Conservation (phyloP, 169 alveolate species). For the Cryptosporidium meleagridis region DNA sequence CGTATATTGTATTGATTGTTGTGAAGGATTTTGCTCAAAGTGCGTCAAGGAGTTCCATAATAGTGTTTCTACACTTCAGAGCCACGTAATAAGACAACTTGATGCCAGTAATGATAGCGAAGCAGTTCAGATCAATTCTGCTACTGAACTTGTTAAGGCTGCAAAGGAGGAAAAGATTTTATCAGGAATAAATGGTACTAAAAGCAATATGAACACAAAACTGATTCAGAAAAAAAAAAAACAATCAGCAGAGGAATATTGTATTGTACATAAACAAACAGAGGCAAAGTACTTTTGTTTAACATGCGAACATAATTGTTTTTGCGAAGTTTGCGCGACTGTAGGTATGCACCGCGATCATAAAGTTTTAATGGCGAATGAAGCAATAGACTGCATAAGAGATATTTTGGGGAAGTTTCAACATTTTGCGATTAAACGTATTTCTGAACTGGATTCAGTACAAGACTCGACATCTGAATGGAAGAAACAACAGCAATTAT, state of each 20-base stretch:
- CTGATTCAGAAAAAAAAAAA: conserved; percentile 44
- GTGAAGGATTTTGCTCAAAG: conserved; percentile 49
- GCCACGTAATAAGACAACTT: conserved; percentile 43
- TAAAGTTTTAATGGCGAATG: conserved; percentile 69
- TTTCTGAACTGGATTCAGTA: conserved; percentile 59
- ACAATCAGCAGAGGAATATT: conserved; percentile 42
- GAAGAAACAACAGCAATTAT: conserved; percentile 19
- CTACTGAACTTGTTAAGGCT: background rate
- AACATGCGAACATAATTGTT: conserved; percentile 69
- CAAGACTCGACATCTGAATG: conserved; percentile 58
- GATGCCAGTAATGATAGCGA: background rate
- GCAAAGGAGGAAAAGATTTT: conserved; percentile 64
- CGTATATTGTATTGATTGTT: conserved; percentile 61
- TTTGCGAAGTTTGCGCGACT: conserved; percentile 69
- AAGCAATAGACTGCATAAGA: conserved; percentile 69
- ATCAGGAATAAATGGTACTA: conserved; percentile 24
- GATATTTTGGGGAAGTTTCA: conserved; percentile 56
- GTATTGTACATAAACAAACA: conserved; percentile 53
- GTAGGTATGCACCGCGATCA: conserved; percentile 75
- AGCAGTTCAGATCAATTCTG: background rate
- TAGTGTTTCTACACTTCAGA: conserved; percentile 38
- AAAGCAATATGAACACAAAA: background rate
- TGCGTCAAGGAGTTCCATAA: conserved; percentile 60
- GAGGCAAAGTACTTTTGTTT: conserved; percentile 66
- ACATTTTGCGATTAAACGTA: conserved; percentile 47